A percentile compares a stretch with the other conserved stretches of the same genome.
phyloP scores from a whole-genome alignment of 352 stramenopile genomes.

The Phytopythium aichiense region DNA sequence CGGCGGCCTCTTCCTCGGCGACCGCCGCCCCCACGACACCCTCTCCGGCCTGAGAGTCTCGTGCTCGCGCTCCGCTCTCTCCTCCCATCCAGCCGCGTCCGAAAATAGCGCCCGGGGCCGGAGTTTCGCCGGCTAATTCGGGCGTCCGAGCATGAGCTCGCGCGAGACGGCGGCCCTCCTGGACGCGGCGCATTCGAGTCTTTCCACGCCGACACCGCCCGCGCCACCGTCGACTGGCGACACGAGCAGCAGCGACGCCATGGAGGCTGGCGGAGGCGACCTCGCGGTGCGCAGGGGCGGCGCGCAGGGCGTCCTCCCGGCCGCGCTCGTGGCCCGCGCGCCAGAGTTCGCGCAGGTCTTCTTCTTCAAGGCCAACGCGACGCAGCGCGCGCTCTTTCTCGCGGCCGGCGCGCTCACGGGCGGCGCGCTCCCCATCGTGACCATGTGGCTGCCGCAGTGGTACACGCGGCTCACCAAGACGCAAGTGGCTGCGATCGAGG shows the following conservation, averaged over 20 bases:
- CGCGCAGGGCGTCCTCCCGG: background rate
- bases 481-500: conserved; percentile 27
- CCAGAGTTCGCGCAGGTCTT: conserved; percentile 7
- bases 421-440: conserved; percentile 37
- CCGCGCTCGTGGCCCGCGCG: conserved; percentile 1
- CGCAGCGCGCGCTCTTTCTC: conserved; percentile 40
- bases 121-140: conserved; percentile 1
- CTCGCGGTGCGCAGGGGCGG: background rate
- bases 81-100: background rate
- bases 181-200: background rate
- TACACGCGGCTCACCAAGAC: conserved; percentile 49
- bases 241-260: background rate
- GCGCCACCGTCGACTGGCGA: background rate
- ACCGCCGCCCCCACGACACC: background rate
- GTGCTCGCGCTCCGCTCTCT: no score
- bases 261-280: background rate
- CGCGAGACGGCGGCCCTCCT: background rate
- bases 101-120: background rate
- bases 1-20: background rate
- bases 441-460: conserved; percentile 54
- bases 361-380: conserved; percentile 14
- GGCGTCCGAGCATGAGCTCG: background rate
- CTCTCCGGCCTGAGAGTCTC: background rate
- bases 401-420: conserved; percentile 33
- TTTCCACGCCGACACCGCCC: background rate